Conservation (phyloP, 768 basidiomycete species). For the Cyathus striatus region DNA sequence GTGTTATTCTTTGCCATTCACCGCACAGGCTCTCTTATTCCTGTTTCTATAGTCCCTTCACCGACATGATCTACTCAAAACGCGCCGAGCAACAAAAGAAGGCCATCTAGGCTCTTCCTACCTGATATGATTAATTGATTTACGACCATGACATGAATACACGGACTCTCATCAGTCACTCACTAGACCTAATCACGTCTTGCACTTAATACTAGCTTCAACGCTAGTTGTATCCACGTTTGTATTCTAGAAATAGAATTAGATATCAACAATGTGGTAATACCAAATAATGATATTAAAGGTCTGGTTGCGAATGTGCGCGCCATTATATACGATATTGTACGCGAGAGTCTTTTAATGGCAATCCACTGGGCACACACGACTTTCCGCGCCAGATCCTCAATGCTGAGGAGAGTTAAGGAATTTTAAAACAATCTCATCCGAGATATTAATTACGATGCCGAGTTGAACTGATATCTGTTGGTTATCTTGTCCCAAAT, state of each 20-base stretch:
- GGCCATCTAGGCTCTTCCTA: constrained; percentile 9
- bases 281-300: neutral
- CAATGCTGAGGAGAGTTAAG: no score
- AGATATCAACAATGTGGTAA: neutral
- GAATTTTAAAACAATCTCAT: no score
- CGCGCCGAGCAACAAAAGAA: constrained; percentile 33
- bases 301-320: neutral
- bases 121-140: constrained; percentile 1
- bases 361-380: no score
- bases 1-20: constrained; percentile 19
- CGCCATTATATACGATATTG: no score
- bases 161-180: constrained; percentile 4
- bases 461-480: constrained; percentile 28
- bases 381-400: no score
- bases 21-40: constrained; percentile 4
- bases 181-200: neutral
- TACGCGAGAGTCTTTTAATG: no score
- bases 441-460: no score
- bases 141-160: neutral
- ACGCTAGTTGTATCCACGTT: constrained; percentile 11
- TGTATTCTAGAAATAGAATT: constrained; percentile 3
- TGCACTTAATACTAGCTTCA: constrained; percentile 13
- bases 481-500: constrained; percentile 72
- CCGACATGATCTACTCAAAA: constrained; percentile 74
- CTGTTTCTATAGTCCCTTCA: constrained; percentile 53